phyloP scores from a whole-genome alignment of 306 rosid genomes.

The Macrotyloma uniflorum region DNA sequence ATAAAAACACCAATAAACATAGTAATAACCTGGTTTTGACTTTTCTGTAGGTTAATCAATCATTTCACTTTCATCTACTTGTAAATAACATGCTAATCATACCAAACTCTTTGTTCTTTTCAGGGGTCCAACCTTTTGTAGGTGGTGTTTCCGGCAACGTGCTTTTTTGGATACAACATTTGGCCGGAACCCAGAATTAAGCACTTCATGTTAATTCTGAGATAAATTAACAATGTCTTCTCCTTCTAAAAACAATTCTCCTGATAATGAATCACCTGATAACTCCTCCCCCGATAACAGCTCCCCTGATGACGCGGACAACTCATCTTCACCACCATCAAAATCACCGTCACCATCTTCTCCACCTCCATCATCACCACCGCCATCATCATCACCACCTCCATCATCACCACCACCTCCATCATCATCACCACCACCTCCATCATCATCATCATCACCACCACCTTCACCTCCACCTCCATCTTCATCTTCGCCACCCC shows the following conservation, averaged over 20 bases:
- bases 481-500: slow-evolving; percentile 17
- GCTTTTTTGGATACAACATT: slow-evolving; percentile 27
- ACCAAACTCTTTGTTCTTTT: slow-evolving; percentile 10
- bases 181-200: slow-evolving; percentile 51
- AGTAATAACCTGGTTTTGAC: not conserved
- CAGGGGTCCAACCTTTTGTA: slow-evolving; percentile 50
- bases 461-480: not conserved
- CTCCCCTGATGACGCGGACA: slow-evolving; percentile 31
- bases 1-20: not conserved
- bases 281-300: not conserved
- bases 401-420: not conserved
- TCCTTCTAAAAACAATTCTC: not conserved
- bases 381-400: not conserved
- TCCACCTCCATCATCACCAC: slow-evolving; percentile 19
- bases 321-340: slow-evolving; percentile 14
- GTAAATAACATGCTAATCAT: not conserved
- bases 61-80: slow-evolving; percentile 6
- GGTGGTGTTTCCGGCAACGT: slow-evolving; percentile 53
- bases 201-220: slow-evolving; percentile 41
- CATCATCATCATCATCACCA: not conserved
- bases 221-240: slow-evolving; percentile 50
- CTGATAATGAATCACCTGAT: slow-evolving; percentile 20
- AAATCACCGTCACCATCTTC: not conserved
- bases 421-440: slow-evolving; percentile 5
- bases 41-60: not conserved